Evolutionary conservation across 805 yeast genomes (phyloP).

Genomic region (Cephaloascus albidus): DNA sequence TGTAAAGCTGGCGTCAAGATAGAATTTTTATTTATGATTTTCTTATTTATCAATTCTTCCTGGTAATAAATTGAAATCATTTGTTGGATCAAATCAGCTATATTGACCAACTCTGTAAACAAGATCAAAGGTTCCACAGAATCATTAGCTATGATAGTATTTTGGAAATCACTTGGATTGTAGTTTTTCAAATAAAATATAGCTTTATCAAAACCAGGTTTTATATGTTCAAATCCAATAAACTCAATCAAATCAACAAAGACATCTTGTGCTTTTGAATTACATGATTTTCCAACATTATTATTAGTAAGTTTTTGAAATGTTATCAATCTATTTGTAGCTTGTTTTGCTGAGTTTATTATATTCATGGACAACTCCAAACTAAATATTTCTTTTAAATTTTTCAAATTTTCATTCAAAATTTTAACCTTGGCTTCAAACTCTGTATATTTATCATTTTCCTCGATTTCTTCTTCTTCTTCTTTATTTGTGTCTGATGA

Average conservation of each 20-base stretch:
- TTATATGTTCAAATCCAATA: conserved; percentile 68
- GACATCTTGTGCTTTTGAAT: conserved; percentile 41
- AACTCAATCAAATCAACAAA: conserved; percentile 57
- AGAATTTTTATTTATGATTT: conserved; percentile 63
- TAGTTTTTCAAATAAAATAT: conserved; percentile 59
- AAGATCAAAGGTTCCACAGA: conserved; percentile 77
- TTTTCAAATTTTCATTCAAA: conserved; percentile 63
- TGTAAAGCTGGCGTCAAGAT: conserved; percentile 71
- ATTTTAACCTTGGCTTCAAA: conserved; percentile 77
- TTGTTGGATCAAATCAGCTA: conserved; percentile 87
- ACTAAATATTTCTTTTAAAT: conserved; percentile 68
- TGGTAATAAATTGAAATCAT: conserved; percentile 87
- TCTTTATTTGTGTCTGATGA: conserved; percentile 1
- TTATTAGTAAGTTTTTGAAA: conserved; percentile 24
- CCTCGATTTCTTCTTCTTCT: conserved; percentile 4
- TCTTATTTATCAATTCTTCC: conserved; percentile 58
- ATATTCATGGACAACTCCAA: conserved; percentile 70
- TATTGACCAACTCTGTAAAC: conserved; percentile 84
- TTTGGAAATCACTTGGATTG: conserved; percentile 39
- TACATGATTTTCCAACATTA: conserved; percentile 19
- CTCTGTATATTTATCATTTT: conserved; percentile 37
- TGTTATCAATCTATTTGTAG: conserved; percentile 48
- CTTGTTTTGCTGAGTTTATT: conserved; percentile 56
- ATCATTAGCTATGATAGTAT: not conserved
- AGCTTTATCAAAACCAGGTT: conserved; percentile 79